phyloP scores from a whole-genome alignment of 345 rosid species.

The Turritis glabra region DNA sequence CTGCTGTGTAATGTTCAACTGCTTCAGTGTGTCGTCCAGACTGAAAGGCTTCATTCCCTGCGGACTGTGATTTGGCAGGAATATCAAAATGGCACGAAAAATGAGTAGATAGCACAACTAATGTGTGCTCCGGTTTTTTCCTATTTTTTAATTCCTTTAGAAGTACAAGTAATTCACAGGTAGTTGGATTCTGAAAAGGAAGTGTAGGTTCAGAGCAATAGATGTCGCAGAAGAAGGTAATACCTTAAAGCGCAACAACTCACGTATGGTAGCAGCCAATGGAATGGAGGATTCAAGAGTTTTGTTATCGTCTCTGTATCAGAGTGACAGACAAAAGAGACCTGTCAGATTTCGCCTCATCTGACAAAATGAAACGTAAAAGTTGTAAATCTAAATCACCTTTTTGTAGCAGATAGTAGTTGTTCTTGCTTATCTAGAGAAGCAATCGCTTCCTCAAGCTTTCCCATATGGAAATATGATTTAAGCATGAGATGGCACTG shows the following conservation, averaged over 20 bases:
- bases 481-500: slow-evolving; percentile 60
- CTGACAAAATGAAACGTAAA: background rate
- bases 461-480: slow-evolving; percentile 83
- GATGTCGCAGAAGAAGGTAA: slow-evolving; percentile 6
- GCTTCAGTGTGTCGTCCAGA: slow-evolving; percentile 89
- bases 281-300: slow-evolving; percentile 59
- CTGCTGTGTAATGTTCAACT: slow-evolving; percentile 83
- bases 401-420: slow-evolving; percentile 40
- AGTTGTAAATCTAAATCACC: slow-evolving; percentile 44
- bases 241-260: slow-evolving; percentile 84
- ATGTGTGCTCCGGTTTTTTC: background rate
- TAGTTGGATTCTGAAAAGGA: slow-evolving; percentile 12
- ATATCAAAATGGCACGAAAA: slow-evolving; percentile 15
- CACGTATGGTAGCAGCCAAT: slow-evolving; percentile 60
- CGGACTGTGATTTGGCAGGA: slow-evolving; percentile 47
- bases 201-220: slow-evolving; percentile 17
- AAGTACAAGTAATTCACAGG: background rate
- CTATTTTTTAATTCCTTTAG: background rate
- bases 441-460: slow-evolving; percentile 80
- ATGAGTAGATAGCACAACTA: background rate
- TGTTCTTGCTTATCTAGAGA: slow-evolving; percentile 69
- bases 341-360: slow-evolving; percentile 18
- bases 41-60: slow-evolving; percentile 96
- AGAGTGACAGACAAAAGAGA: slow-evolving; percentile 12
- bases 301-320: slow-evolving; percentile 47